Evolutionary conservation across 2,329 filamentous ascomycete species (phyloP).

Genomic region (Penicillium expansum): DNA sequence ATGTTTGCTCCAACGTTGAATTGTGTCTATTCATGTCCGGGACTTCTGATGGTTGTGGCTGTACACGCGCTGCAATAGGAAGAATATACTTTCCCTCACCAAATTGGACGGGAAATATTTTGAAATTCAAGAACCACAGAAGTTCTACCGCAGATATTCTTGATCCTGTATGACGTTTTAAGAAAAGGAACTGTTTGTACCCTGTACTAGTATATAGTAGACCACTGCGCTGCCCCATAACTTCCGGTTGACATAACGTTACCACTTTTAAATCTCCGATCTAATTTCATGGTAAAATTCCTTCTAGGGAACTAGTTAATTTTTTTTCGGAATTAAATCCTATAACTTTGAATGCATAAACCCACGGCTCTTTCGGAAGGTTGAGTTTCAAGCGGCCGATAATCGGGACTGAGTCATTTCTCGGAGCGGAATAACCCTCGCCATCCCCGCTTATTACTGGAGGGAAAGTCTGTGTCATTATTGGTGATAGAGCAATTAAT

Average conservation of each 20-base stretch:
- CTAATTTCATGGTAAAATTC: too few relatives aligned
- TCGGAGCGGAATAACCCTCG: slow-evolving; percentile 34
- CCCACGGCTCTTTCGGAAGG: not conserved
- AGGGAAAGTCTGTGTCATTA: slow-evolving; percentile 31
- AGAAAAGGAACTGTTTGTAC: not conserved
- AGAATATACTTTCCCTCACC: not conserved
- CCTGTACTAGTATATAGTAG: not conserved
- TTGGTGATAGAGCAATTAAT: slow-evolving; percentile 15
- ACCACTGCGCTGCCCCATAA: not conserved
- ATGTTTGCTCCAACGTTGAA: not conserved
- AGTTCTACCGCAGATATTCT: not conserved
- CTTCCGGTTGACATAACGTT: not conserved
- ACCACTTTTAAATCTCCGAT: not conserved
- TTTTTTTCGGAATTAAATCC: not conserved
- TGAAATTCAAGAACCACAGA: not conserved
- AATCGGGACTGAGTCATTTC: slow-evolving; percentile 24
- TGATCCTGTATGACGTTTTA: not conserved
- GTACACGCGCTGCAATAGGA: not conserved
- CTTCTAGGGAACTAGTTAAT: not conserved
- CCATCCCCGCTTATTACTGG: slow-evolving; percentile 30
- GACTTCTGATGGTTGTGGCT: not conserved
- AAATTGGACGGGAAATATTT: not conserved
- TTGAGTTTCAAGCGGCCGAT: slow-evolving; percentile 12
- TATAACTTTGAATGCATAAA: not conserved
- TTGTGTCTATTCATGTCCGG: not conserved